Evolutionary conservation across 2,329 filamentous ascomycete genomes (phyloP).

Genomic region (Drechslerella stenobrocha): DNA sequence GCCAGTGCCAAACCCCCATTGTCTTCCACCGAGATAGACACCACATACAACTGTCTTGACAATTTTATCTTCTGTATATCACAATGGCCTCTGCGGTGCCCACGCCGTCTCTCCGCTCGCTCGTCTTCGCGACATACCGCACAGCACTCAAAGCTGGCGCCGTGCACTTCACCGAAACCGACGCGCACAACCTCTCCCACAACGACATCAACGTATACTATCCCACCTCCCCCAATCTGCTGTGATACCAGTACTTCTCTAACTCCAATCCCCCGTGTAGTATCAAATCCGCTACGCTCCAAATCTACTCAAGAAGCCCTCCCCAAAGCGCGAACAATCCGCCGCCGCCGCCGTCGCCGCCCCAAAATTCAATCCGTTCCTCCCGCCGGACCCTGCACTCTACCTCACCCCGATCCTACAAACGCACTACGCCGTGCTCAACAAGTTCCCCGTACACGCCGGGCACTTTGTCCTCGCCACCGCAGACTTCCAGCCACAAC

Average conservation of each 20-base stretch:
- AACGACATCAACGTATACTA: constrained; percentile 37
- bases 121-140: constrained; percentile 30
- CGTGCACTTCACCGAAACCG: constrained; percentile 36
- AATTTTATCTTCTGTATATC: neutral
- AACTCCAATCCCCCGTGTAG: constrained; percentile 2
- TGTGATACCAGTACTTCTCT: neutral
- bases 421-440: constrained; percentile 68
- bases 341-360: neutral
- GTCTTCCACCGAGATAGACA: too few relatives aligned
- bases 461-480: constrained; percentile 74
- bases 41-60: too few relatives aligned
- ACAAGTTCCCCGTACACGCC: constrained; percentile 73
- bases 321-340: neutral
- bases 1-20: too few relatives aligned
- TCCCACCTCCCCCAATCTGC: neutral
- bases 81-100: constrained; percentile 20
- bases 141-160: constrained; percentile 16
- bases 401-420: constrained; percentile 56
- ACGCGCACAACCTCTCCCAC: constrained; percentile 29
- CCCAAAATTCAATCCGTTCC: constrained; percentile 29
- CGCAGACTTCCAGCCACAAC: constrained; percentile 66
- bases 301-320: constrained; percentile 42
- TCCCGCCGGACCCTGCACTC: constrained; percentile 26
- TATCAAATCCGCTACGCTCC: constrained; percentile 47
- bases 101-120: constrained; percentile 28